Base-by-base conservation (phyloP, 2,329 filamentous ascomycete genomes). In the Arthrobotrys megalospora region DNA sequence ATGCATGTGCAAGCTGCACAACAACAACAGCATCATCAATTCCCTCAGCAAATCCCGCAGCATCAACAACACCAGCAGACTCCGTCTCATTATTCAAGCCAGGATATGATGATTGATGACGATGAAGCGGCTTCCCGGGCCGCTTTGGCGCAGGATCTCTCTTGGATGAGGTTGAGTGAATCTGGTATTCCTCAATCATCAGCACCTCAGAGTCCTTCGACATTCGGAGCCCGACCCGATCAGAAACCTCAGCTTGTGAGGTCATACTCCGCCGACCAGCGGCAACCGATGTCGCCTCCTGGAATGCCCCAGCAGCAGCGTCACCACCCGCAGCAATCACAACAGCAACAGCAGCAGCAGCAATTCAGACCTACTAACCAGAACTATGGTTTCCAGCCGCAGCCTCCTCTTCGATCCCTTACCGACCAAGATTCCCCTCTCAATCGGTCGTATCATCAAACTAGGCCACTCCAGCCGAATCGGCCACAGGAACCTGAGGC, bases 61-160 rank as follows among this genome's bases (percentile, higher is more conserved):
- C 77, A 80, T 47, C 66, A 79, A 45, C 80, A 79, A 53, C 70
- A 71, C 36, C 81, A 82, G 21, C 83, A 73, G 64, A 79, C 67
- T 52, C 32, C 38, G 10, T 41, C 66, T 34, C 79, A 62, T 66
- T 78, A 64, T 63, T 58, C 52, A 45, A 63, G 66, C 64, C 58
- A 72, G 48, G 69, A 80, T 63, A 67, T 83, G 69, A 80, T 77
- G 78, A 65, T 83, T 82, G 55, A 84, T 65, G 58, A 81, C 73
- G 28, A 79, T 64, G 73, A 71, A 65, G 47, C 50, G 47, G 64
- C 21, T 52, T 78, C 80, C 69, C 85, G 85, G 71, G 81, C 84
- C 21, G 80, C 82, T 24, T 32, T 79, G 65, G 71, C 83, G 38
- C 83, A 83, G 58, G 84, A 83, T 65, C 73, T 84, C 19, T 82